Evolutionary conservation across 1,139 yeast genomes (phyloP).

Genomic region (Candida mesenterica): DNA sequence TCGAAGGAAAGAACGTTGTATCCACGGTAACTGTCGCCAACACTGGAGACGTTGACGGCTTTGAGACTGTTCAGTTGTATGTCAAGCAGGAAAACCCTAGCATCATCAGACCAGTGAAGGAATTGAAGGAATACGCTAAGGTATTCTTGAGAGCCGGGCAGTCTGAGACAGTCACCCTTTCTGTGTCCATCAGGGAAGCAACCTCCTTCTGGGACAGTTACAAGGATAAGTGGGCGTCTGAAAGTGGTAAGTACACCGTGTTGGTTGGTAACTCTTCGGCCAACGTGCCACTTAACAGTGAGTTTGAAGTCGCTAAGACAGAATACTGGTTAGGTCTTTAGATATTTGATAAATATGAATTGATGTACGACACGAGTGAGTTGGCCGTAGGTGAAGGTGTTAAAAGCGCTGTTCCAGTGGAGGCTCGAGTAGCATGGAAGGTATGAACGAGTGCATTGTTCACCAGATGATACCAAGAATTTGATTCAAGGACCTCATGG

Average conservation of each 20-base stretch:
- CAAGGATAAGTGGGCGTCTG: conserved; percentile 49
- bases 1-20: conserved; percentile 11
- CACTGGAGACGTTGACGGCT: conserved; percentile 41
- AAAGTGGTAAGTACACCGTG: conserved; percentile 51
- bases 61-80: conserved; percentile 50
- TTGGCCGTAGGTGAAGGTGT: too few relatives aligned
- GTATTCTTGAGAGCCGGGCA: conserved; percentile 43
- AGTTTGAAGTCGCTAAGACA: conserved; percentile 11
- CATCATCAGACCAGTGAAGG: conserved; percentile 53
- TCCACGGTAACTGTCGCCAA: conserved; percentile 41
- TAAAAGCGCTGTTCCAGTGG: too few relatives aligned
- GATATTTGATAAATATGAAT: not conserved
- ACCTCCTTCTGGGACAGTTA: conserved; percentile 55
- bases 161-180: conserved; percentile 31
- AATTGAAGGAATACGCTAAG: conserved; percentile 55
- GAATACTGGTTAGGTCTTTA: conserved; percentile 12
- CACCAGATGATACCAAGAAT: too few relatives aligned
- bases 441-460: too few relatives aligned
- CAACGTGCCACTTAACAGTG: conserved; percentile 16
- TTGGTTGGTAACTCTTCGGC: conserved; percentile 40
- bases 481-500: too few relatives aligned
- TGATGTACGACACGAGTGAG: too few relatives aligned
- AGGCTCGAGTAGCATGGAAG: too few relatives aligned
- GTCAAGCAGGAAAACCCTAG: conserved; percentile 37
- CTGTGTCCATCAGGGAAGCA: conserved; percentile 47